These are phyloP conservation scores for Nitzschia sp. DNA, from an alignment of 108 stramenopile species.

Conservation along the genomic window DNA sequence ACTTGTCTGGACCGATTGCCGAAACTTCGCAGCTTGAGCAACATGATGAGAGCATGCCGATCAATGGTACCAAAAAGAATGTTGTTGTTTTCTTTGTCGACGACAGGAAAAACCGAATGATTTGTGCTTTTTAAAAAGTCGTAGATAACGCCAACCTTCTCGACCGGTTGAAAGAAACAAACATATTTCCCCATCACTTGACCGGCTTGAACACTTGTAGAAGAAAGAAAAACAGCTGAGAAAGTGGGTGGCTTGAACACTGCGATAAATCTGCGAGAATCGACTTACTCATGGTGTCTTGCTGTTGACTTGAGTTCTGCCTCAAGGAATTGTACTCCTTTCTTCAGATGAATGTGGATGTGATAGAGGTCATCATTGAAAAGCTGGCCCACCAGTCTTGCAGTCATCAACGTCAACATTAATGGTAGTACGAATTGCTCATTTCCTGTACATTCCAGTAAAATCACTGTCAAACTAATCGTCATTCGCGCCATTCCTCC, in stretches of 20 bases:
- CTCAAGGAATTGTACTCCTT: conserved; percentile 53
- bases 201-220: conserved; percentile 31
- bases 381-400: conserved; percentile 58
- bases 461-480: conserved; percentile 80
- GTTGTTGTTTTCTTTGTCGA: conserved; percentile 51
- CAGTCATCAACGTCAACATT: conserved; percentile 76
- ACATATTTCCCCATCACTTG: conserved; percentile 44
- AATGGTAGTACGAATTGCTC: conserved; percentile 79
- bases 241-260: neutral
- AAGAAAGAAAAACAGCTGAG: conserved; percentile 2
- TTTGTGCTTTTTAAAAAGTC: conserved; percentile 39
- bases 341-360: conserved; percentile 66
- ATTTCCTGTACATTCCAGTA: conserved; percentile 82
- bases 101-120: conserved; percentile 67
- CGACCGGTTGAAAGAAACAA: conserved; percentile 40
- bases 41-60: conserved; percentile 43
- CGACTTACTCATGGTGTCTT: conserved; percentile 37
- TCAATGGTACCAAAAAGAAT: conserved; percentile 56
- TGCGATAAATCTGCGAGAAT: neutral
- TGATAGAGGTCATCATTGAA: conserved; percentile 82
- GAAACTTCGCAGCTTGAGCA: conserved; percentile 55
- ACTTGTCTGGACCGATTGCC: conserved; percentile 20
- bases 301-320: conserved; percentile 35
- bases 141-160: conserved; percentile 43
- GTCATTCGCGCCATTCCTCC: conserved; percentile 87